Base-by-base conservation (phyloP, 805 yeast genomes). In the Ogataea populi-albae region DNA sequence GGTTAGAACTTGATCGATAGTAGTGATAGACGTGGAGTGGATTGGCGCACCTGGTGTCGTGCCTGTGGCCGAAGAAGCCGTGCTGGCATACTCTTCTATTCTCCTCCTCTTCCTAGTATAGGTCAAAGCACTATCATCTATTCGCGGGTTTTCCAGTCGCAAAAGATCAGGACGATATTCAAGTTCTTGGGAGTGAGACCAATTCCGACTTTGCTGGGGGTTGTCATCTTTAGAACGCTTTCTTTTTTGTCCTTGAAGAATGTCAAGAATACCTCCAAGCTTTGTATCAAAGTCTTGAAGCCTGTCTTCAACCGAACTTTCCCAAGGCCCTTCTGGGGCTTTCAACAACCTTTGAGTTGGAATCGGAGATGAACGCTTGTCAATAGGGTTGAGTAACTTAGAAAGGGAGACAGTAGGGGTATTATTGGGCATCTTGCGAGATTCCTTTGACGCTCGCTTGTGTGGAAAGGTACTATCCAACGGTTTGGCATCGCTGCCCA, bases 201-300 rank as follows among this genome's bases (percentile, higher is more conserved):
- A n/a, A n/a, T n/a, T n/a, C n/a, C n/a, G n/a, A n/a, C n/a, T n/a
- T n/a, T n/a, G n/a, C n/a, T n/a, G 32, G 24, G 11, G 32, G 29
- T 24, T 24, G 26, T 22, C 22, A 30, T 8, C 15, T 9, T 9
- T 11, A 6, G 17, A 33, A 22, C 31, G 26, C 3, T 39, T 36
- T 14, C 37, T 33, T n/a, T 35, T 35, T 31, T 50, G 54, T 18
- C 54, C 52, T 35, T 64, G 60, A 21, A 69, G 47, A 24, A 67
- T 43, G 2, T 50, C 44, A 21, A 69, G 41, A 26, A 70, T 66
- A 8, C 57, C 58, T 4, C 62, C 65, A 28, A 71, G 39, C 17
- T 69, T 62, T 24, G 57, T 49, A 26, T 65, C 73, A 41, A 70
- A 63, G 6, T 60, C 57, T 21, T 61, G 59, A 15, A 70, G 45